Percentiles rank a stretch among this genome's conserved stretches.
Evolutionary conservation across 1,284 basidiomycete genomes (phyloP).

Genomic region (Microbotryum lychnidis-dioicae): DNA sequence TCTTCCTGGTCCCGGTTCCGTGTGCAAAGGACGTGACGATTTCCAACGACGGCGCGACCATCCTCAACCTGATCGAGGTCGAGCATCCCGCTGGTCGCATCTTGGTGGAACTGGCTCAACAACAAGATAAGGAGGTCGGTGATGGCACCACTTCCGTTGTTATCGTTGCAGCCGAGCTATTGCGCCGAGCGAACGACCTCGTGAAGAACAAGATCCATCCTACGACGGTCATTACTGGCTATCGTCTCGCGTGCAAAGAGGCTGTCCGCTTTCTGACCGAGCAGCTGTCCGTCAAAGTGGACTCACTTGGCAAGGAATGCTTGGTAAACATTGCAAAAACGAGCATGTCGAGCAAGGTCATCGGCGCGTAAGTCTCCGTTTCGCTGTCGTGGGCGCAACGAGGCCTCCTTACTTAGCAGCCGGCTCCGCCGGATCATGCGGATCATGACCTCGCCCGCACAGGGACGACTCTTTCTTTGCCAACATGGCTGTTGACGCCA

Average conservation of each 20-base stretch:
- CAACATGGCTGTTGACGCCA: conserved; percentile 96
- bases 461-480: conserved; percentile 98
- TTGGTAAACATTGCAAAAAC: conserved; percentile 97
- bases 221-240: conserved; percentile 98
- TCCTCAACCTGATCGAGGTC: conserved; percentile 60
- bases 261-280: conserved; percentile 98
- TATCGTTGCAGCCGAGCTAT: conserved; percentile 89
- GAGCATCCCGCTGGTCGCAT: conserved; percentile 55
- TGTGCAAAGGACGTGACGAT: conserved; percentile 84
- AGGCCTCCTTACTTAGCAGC: conserved; percentile 3
- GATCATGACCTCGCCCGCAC: conserved; percentile 7
- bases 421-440: neutral
- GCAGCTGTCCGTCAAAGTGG: conserved; percentile 91
- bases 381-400: no score
- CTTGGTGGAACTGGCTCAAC: conserved; percentile 95
- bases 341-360: conserved; percentile 98
- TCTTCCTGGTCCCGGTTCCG: conserved; percentile 1
- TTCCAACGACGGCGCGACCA: conserved; percentile 98
- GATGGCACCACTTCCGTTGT: conserved; percentile 99
- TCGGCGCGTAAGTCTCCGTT: conserved; percentile 67
- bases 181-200: conserved; percentile 92
- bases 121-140: conserved; percentile 99
- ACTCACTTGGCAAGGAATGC: conserved; percentile 79
- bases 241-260: conserved; percentile 91
- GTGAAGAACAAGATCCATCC: conserved; percentile 99